Evolutionary conservation across 2,329 filamentous ascomycete genomes (phyloP).

Genomic region (Aspergillus unguis): DNA sequence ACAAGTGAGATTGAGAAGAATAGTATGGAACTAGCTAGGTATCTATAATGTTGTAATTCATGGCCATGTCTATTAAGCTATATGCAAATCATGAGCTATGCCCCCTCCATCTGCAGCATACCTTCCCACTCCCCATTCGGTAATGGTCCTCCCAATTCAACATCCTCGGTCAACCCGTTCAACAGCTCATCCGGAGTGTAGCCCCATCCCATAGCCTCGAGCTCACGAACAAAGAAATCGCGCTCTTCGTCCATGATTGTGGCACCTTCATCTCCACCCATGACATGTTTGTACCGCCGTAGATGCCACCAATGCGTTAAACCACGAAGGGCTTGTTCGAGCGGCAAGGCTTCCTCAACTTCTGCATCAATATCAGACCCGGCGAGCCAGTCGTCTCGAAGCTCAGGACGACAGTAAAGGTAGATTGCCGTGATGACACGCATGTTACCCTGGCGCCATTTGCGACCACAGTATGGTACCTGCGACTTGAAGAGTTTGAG

Average conservation of each 20-base stretch:
- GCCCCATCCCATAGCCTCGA: conserved; percentile 65
- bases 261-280: conserved; percentile 52
- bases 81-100: conserved; percentile 13
- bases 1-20: too few species aligned
- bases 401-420: conserved; percentile 84
- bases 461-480: conserved; percentile 94
- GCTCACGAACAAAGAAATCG: conserved; percentile 74
- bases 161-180: conserved; percentile 26
- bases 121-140: conserved; percentile 37
- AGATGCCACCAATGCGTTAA: conserved; percentile 95
- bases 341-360: conserved; percentile 84
- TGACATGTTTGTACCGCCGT: conserved; percentile 73
- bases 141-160: conserved; percentile 26
- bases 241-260: conserved; percentile 66
- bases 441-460: conserved; percentile 98
- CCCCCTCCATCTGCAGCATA: conserved; percentile 37
- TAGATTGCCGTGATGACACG: conserved; percentile 97
- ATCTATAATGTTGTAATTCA: too few species aligned
- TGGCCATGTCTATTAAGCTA: not conserved
- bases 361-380: conserved; percentile 90
- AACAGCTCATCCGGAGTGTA: conserved; percentile 36
- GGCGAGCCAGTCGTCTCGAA: conserved; percentile 89
- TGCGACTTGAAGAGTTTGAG: conserved; percentile 98
- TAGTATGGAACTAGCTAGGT: too few species aligned
- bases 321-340: conserved; percentile 85